phyloP scores from a whole-genome alignment of 805 yeast genomes.

The Blastobotrys americana region DNA sequence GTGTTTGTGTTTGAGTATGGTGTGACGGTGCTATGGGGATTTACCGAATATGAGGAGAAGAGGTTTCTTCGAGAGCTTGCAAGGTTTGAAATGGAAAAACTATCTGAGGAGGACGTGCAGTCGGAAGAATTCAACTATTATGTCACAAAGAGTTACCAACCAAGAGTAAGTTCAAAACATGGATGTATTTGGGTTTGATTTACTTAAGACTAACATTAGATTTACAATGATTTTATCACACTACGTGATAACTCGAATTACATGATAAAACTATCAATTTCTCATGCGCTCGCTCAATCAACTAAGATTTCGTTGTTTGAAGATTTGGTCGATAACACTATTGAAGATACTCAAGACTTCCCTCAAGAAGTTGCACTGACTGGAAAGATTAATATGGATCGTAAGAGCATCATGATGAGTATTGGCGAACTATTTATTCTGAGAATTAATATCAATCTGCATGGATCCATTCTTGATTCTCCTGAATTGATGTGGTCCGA shows the following conservation, averaged over 20 bases:
- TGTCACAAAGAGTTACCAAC: conserved; percentile 88
- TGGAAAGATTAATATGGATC: conserved; percentile 90
- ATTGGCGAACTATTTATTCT: conserved; percentile 93
- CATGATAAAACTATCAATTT: conserved; percentile 85
- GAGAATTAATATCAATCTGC: conserved; percentile 37
- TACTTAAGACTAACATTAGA: no score
- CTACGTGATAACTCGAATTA: conserved; percentile 83
- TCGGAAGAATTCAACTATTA: conserved; percentile 93
- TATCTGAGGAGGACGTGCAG: conserved; percentile 87
- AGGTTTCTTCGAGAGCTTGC: conserved; percentile 78
- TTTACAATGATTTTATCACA: conserved; percentile 92
- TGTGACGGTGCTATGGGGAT: conserved; percentile 97
- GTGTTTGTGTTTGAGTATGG: conserved; percentile 92
- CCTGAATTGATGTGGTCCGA: conserved; percentile 99
- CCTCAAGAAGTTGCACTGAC: conserved; percentile 93
- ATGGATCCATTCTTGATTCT: conserved; percentile 70
- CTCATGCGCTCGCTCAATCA: conserved; percentile 93
- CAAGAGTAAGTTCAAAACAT: conserved; percentile 41
- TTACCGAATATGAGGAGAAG: conserved; percentile 71
- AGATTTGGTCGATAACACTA: conserved; percentile 92
- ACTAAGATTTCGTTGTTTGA: conserved; percentile 94
- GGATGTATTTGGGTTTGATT: no score
- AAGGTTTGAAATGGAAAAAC: conserved; percentile 82
- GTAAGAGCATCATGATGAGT: conserved; percentile 93
- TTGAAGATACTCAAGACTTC: conserved; percentile 93